Percentiles rank a stretch among this genome's conserved stretches.
Conservation (phyloP, 1,284 basidiomycete species). For the Stereum hirsutum region DNA sequence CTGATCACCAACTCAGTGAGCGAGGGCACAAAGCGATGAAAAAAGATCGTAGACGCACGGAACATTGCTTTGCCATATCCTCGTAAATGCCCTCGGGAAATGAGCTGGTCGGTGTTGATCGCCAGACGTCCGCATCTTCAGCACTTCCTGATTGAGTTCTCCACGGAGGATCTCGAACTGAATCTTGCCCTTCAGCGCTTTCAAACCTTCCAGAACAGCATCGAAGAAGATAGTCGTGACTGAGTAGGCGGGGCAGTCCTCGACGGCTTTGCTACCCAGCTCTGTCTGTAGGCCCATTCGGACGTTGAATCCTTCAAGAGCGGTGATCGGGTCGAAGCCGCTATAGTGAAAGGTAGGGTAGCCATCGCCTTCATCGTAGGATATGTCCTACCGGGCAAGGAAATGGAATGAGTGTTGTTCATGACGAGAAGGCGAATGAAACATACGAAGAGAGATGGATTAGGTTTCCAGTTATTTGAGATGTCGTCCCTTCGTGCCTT, state of each 20-base stretch:
- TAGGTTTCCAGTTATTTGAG: not conserved
- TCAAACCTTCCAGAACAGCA: constrained; percentile 11
- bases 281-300: not conserved
- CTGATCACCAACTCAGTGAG: no score
- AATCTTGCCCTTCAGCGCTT: constrained; percentile 13
- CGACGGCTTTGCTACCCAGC: no score
- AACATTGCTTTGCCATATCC: constrained; percentile 23
- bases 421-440: no score
- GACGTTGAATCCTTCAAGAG: not conserved
- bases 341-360: no score
- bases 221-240: constrained; percentile 18
- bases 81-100: constrained; percentile 20
- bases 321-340: no score
- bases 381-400: no score
- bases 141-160: constrained; percentile 18
- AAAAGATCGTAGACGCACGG: constrained; percentile 15
- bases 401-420: no score
- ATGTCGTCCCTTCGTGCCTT: no score
- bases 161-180: constrained; percentile 15
- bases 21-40: no score
- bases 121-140: constrained; percentile 17
- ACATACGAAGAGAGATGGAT: not conserved
- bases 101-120: constrained; percentile 14
- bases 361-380: no score
- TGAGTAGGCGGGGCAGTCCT: constrained; percentile 14